These are phyloP conservation scores for Quercus tomentella DNA, from an alignment of 331 rosid species.

Conservation along the genomic window DNA sequence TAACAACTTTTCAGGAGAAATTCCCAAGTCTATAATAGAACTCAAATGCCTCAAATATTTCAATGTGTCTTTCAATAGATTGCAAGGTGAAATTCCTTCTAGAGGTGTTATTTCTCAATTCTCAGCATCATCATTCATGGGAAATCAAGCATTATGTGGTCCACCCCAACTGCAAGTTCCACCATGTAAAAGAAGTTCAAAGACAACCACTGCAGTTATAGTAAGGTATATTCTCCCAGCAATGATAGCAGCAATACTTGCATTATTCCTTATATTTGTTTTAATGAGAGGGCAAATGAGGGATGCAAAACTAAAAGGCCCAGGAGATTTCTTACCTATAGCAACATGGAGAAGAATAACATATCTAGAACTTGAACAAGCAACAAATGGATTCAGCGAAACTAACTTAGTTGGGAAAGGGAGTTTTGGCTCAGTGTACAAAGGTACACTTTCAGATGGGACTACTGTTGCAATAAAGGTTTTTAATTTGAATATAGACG, in stretches of 20 bases:
- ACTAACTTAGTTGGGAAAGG: not conserved
- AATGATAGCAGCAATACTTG: not conserved
- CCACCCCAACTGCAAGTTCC: not conserved
- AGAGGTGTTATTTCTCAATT: not conserved
- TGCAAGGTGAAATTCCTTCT: conserved; percentile 25
- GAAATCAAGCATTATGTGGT: not conserved
- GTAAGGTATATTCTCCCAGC: not conserved
- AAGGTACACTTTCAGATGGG: not conserved
- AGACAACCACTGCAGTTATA: not conserved
- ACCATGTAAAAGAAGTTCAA: not conserved
- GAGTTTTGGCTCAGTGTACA: no score
- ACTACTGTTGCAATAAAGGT: not conserved
- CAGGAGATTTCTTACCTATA: not conserved
- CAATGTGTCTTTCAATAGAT: conserved; percentile 24
- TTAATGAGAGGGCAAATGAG: not conserved
- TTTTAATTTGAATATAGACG: not conserved
- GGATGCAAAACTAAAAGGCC: not conserved
- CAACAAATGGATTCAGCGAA: not conserved
- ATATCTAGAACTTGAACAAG: not conserved
- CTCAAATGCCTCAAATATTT: no score
- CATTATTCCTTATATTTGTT: not conserved
- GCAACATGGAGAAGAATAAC: not conserved
- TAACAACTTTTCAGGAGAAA: no score
- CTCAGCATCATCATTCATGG: not conserved
- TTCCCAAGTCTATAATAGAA: no score